phyloP scores from a whole-genome alignment of 495 filamentous ascomycete species.

The Umbilicaria muhlenbergii region DNA sequence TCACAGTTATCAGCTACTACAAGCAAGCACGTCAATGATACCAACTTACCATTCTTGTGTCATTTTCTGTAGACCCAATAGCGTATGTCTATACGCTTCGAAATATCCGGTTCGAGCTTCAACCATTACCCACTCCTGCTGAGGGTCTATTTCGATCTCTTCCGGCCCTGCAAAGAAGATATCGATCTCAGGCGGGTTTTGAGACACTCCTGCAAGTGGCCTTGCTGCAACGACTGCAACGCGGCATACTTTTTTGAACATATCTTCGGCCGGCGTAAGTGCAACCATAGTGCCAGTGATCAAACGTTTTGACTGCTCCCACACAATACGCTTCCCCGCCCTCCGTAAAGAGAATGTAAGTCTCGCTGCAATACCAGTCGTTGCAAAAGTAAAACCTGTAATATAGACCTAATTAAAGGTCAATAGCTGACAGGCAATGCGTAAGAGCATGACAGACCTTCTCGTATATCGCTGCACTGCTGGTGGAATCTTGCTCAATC shows the following conservation, averaged over 20 bases:
- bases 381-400: slow-evolving; percentile 42
- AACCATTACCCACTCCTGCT: slow-evolving; percentile 61
- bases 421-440: slow-evolving; percentile 1
- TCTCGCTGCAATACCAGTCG: slow-evolving; percentile 45
- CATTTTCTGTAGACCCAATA: slow-evolving; percentile 62
- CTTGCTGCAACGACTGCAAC: slow-evolving; percentile 62
- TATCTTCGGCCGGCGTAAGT: slow-evolving; percentile 45
- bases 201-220: slow-evolving; percentile 41
- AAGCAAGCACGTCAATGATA: slow-evolving; percentile 15
- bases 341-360: slow-evolving; percentile 56
- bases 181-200: slow-evolving; percentile 58
- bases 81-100: slow-evolving; percentile 54
- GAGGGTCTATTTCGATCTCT: slow-evolving; percentile 53
- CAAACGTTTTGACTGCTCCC: slow-evolving; percentile 62
- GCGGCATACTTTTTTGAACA: slow-evolving; percentile 48
- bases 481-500: slow-evolving; percentile 28
- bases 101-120: slow-evolving; percentile 57
- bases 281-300: slow-evolving; percentile 56
- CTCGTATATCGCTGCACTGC: slow-evolving; percentile 53
- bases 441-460: slow-evolving; percentile 31
- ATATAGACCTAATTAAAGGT: slow-evolving; percentile 42
- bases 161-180: slow-evolving; percentile 49
- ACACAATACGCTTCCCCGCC: slow-evolving; percentile 52
- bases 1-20: slow-evolving; percentile 7
- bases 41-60: slow-evolving; percentile 37